Conservation (phyloP, 2,329 filamentous ascomycete species). For the Reticulascus tulasneorum region DNA sequence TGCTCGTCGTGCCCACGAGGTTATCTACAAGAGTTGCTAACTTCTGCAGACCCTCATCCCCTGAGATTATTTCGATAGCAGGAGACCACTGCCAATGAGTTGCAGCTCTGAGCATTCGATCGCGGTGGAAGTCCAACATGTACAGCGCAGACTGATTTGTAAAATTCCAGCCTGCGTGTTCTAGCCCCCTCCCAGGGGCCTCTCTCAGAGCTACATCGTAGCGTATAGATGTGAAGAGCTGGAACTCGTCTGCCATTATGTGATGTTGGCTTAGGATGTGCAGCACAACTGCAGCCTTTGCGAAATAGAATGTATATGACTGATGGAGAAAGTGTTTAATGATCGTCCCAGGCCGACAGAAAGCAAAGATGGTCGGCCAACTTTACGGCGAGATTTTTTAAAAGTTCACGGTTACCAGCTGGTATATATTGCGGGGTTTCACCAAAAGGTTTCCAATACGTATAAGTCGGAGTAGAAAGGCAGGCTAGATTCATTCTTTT, state of each 20-base stretch:
- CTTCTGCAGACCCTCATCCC: slow-evolving; percentile 38
- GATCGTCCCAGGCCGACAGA: neutral
- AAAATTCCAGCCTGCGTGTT: slow-evolving; percentile 49
- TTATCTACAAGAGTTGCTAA: slow-evolving; percentile 29
- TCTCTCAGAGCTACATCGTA: slow-evolving; percentile 59
- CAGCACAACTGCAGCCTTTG: too few species aligned
- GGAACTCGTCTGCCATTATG: slow-evolving; percentile 43
- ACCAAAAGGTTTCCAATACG: too few species aligned
- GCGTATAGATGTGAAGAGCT: slow-evolving; percentile 67
- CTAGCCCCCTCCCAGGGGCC: slow-evolving; percentile 32
- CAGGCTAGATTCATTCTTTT: too few species aligned
- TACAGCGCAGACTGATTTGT: slow-evolving; percentile 61
- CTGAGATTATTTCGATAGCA: slow-evolving; percentile 41
- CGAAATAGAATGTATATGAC: neutral
- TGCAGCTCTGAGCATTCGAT: slow-evolving; percentile 68
- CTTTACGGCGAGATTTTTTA: too few species aligned
- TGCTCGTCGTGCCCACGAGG: slow-evolving; percentile 28
- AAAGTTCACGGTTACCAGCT: too few species aligned
- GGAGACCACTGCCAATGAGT: slow-evolving; percentile 50
- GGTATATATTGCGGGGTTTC: too few species aligned
- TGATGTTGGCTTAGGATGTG: too few species aligned
- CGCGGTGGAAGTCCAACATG: slow-evolving; percentile 73
- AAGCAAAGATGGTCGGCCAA: too few species aligned
- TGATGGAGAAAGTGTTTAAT: neutral
- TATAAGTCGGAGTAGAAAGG: too few species aligned